Evolutionary conservation across 75 land plant genomes (phyloP).

Genomic region (Ceratopteris richardii): DNA sequence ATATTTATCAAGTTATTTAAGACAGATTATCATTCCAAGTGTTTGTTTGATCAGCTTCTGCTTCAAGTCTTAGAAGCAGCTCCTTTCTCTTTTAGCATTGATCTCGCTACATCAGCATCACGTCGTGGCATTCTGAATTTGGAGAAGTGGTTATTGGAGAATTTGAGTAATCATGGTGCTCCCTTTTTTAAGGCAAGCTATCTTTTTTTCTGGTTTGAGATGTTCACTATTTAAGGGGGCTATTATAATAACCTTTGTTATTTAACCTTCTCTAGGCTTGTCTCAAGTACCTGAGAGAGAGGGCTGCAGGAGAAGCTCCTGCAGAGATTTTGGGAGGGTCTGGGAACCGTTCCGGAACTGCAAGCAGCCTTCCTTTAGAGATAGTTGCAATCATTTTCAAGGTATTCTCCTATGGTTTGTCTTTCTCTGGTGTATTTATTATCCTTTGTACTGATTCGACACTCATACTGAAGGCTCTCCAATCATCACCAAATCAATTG

Average conservation of each 20-base stretch:
- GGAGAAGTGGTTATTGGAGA: slow-evolving; percentile 75
- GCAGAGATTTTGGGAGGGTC: slow-evolving; percentile 24
- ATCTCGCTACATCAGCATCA: slow-evolving; percentile 66
- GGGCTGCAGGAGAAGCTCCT: slow-evolving; percentile 26
- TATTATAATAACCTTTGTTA: too few relatives aligned
- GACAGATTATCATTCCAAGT: too few relatives aligned
- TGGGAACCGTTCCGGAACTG: slow-evolving; percentile 26
- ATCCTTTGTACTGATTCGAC: background rate
- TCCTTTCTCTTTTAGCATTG: slow-evolving; percentile 52
- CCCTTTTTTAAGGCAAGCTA: slow-evolving; percentile 63
- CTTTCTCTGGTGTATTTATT: background rate
- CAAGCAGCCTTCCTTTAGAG: slow-evolving; percentile 33
- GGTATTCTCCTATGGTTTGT: slow-evolving; percentile 26
- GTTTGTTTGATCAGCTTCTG: slow-evolving; percentile 37
- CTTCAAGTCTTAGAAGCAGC: slow-evolving; percentile 42
- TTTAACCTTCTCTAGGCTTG: slow-evolving; percentile 48
- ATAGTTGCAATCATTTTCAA: slow-evolving; percentile 47
- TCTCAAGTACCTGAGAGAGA: slow-evolving; percentile 59
- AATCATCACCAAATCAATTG: slow-evolving; percentile 34
- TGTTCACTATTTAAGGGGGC: too few relatives aligned
- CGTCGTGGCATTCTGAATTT: slow-evolving; percentile 50
- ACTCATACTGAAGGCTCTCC: slow-evolving; percentile 51
- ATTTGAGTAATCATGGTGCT: slow-evolving; percentile 50
- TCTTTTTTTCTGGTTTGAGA: background rate
- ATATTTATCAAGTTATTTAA: background rate